phyloP scores from a whole-genome alignment of 805 yeast species.

The Lachancea sp. region DNA sequence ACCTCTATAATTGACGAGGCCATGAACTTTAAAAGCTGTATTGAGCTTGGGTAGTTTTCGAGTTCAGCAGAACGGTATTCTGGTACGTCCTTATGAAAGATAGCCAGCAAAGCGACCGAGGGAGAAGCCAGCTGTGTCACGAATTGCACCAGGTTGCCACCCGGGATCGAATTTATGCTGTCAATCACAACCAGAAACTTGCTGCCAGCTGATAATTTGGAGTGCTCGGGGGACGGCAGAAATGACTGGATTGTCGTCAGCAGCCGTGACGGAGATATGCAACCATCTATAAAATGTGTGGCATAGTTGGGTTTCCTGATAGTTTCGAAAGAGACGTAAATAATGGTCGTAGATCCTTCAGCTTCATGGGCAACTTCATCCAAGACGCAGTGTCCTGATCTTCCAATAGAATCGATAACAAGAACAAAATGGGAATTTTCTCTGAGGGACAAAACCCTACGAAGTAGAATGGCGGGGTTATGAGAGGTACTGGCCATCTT shows the following conservation, averaged over 20 bases:
- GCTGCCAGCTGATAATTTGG: constrained; percentile 14
- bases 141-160: constrained; percentile 42
- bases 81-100: constrained; percentile 41
- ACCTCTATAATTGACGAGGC: constrained; percentile 70
- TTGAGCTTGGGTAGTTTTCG: constrained; percentile 47
- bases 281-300: constrained; percentile 43
- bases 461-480: constrained; percentile 51
- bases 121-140: constrained; percentile 47
- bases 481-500: constrained; percentile 34
- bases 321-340: constrained; percentile 68
- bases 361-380: constrained; percentile 48
- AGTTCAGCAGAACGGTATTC: constrained; percentile 23
- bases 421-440: constrained; percentile 73
- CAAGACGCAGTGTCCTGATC: constrained; percentile 53
- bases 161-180: constrained; percentile 54
- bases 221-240: constrained; percentile 18
- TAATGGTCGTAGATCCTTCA: constrained; percentile 33
- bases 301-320: constrained; percentile 45
- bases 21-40: constrained; percentile 54
- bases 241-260: constrained; percentile 17
- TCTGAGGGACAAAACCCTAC: constrained; percentile 58
- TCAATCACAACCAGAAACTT: constrained; percentile 55
- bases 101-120: constrained; percentile 39
- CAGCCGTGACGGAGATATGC: constrained; percentile 16
- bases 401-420: constrained; percentile 61